phyloP scores from a whole-genome alignment of 257 asterid genomes.

The Asclepias syriaca region DNA sequence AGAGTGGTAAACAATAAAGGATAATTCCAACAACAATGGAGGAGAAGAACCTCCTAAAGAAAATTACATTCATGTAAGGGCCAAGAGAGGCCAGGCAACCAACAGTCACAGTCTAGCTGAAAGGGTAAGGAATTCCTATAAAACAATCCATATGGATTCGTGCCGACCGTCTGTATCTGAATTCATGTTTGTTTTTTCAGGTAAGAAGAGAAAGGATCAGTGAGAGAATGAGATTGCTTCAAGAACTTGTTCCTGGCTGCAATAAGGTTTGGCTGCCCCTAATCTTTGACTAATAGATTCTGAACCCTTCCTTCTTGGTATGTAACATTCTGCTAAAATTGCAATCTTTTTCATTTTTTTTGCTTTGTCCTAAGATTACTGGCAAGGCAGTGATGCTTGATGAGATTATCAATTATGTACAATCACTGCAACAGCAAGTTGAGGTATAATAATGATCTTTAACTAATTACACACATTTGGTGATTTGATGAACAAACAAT shows the following conservation, averaged over 20 bases:
- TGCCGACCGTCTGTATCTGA: background rate
- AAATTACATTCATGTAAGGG: slow-evolving; percentile 76
- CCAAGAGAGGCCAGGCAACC: slow-evolving; percentile 92
- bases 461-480: no score
- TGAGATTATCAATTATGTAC: slow-evolving; percentile 95
- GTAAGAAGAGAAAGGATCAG: slow-evolving; percentile 91
- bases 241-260: slow-evolving; percentile 96
- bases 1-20: slow-evolving; percentile 44
- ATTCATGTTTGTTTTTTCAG: slow-evolving; percentile 30
- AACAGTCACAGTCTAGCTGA: slow-evolving; percentile 97
- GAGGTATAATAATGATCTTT: slow-evolving; percentile 52
- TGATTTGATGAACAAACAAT: no score
- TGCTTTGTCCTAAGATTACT: slow-evolving; percentile 46
- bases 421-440: slow-evolving; percentile 90
- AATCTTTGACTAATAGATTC: background rate
- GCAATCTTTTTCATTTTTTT: background rate
- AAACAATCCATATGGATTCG: no score
- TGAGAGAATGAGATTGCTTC: slow-evolving; percentile 92
- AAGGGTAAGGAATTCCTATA: slow-evolving; percentile 47
- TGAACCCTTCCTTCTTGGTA: background rate
- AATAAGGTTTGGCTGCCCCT: slow-evolving; percentile 50
- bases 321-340: background rate
- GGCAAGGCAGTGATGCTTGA: slow-evolving; percentile 99
- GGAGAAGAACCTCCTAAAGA: slow-evolving; percentile 57
- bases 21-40: slow-evolving; percentile 35